Percentiles rank a stretch among this genome's conserved stretches.
Evolutionary conservation across 2,329 filamentous ascomycete genomes (phyloP).

Genomic region (Diaporthe caulivora): DNA sequence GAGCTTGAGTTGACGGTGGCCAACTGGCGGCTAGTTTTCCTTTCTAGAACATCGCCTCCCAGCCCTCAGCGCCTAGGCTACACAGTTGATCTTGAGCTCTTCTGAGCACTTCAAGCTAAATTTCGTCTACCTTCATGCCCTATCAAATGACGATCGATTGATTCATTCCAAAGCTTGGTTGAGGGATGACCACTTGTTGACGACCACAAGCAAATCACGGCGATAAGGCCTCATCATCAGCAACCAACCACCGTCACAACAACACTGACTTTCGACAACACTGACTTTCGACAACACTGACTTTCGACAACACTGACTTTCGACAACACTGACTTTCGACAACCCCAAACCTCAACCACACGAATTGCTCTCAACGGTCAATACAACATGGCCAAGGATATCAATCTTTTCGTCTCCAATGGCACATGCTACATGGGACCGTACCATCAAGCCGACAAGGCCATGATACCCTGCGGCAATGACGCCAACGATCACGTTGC

Average conservation of each 20-base stretch:
- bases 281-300: too few relatives aligned
- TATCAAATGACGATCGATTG: neutral
- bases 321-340: neutral
- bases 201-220: neutral
- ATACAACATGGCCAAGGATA: neutral
- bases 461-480: slow-evolving; percentile 52
- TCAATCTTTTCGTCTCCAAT: slow-evolving; percentile 48
- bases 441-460: slow-evolving; percentile 33
- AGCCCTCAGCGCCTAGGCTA: neutral
- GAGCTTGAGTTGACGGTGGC: neutral
- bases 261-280: too few relatives aligned
- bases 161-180: neutral
- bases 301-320: neutral
- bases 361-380: too few relatives aligned
- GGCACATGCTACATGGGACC: slow-evolving; percentile 49
- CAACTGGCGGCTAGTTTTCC: too few relatives aligned
- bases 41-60: neutral
- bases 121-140: too few relatives aligned
- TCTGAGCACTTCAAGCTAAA: neutral
- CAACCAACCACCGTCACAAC: too few relatives aligned
- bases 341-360: neutral
- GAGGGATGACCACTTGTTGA: neutral
- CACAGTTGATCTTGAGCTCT: neutral
- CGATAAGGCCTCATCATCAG: too few relatives aligned
- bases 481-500: slow-evolving; percentile 46